These are phyloP conservation scores for Casaregolazyma suthepensis DNA, from an alignment of 1,139 yeast species.

Conservation along the genomic window DNA sequence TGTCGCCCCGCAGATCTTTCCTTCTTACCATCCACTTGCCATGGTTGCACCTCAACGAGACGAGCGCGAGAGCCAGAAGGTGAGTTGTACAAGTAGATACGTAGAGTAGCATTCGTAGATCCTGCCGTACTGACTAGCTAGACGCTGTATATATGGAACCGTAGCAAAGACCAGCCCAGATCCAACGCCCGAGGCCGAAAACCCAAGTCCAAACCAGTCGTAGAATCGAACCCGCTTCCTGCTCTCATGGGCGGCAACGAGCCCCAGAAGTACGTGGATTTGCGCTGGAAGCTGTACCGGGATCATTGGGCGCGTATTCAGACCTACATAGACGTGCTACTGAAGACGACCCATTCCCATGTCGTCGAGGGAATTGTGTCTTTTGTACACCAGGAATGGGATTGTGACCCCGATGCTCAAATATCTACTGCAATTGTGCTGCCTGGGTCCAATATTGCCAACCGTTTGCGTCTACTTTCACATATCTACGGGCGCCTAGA, in stretches of 20 bases:
- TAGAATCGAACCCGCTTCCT: constrained; percentile 30
- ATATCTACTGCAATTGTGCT: constrained; percentile 28
- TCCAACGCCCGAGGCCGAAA: not conserved
- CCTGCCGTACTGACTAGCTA: not conserved
- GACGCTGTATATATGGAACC: constrained; percentile 3
- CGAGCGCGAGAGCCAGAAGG: constrained; percentile 2
- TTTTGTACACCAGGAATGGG: constrained; percentile 24
- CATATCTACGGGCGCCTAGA: constrained; percentile 21
- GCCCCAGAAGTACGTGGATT: constrained; percentile 24
- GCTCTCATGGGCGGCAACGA: constrained; percentile 37
- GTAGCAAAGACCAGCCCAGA: not conserved
- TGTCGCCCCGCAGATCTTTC: not conserved
- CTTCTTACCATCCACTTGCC: not conserved
- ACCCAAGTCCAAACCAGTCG: not conserved
- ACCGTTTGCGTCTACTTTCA: constrained; percentile 28
- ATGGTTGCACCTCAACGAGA: not conserved
- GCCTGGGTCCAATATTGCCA: constrained; percentile 34
- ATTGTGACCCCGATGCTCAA: constrained; percentile 19
- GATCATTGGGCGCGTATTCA: constrained; percentile 26
- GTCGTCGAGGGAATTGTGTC: constrained; percentile 22
- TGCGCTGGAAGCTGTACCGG: constrained; percentile 35
- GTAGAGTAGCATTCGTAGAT: not conserved
- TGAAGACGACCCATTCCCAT: constrained; percentile 20
- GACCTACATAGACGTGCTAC: constrained; percentile 18
- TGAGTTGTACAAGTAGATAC: not conserved